Evolutionary conservation across 495 filamentous ascomycete species (phyloP), one percentile per base, ranked within the genome.

Genomic region (Podospora fimiseda): DNA sequence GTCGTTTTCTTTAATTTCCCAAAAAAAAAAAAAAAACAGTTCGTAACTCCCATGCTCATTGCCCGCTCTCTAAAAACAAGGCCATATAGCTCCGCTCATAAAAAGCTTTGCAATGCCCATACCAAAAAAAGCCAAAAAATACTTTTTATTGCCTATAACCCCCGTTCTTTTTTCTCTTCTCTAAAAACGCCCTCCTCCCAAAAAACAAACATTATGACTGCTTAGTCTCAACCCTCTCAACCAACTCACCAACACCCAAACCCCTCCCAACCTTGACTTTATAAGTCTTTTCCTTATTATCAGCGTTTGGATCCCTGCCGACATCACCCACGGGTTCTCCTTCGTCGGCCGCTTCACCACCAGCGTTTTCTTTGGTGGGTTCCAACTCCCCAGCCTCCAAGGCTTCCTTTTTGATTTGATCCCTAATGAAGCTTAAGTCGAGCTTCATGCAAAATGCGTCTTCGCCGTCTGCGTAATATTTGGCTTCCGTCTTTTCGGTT

Each of bases 401-500:
- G 11, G 63, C 62, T 22, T 71, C 71, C 54, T 67, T 51, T 2
- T 44, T 51, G 2, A 80, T 63, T 65, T 78, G 72, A 57, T 76
- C 69, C 23, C 74, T 64, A 53, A 91, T 77, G 50, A 77, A 74
- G 23, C 75, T 71, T 40, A 98, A 75, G 61, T 96, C 87, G 68
- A 91, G 84, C 60, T 82, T 84, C 93, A 98, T 98, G 59, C 83
- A 85, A 64, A 84, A 95, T 33, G 93, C 93, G 77, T 98, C 92
- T 73, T 98, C 93, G 44, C 90, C 91, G 71, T 97, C 93, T 38
- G 93, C 93, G 66, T 98, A 98, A 82, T 98, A 98, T 70, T 93
- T 95, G 57, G 77, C 63, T 74, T 97, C 93, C 13, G 89, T 82
- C 70, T 89, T 93, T 57, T 95, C 90, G 48, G 87, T 85, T 66